Evolutionary conservation across 2,329 filamentous ascomycete genomes (phyloP), one percentile per base, ranked within the genome.

Genomic region (Monilinia polystroma): DNA sequence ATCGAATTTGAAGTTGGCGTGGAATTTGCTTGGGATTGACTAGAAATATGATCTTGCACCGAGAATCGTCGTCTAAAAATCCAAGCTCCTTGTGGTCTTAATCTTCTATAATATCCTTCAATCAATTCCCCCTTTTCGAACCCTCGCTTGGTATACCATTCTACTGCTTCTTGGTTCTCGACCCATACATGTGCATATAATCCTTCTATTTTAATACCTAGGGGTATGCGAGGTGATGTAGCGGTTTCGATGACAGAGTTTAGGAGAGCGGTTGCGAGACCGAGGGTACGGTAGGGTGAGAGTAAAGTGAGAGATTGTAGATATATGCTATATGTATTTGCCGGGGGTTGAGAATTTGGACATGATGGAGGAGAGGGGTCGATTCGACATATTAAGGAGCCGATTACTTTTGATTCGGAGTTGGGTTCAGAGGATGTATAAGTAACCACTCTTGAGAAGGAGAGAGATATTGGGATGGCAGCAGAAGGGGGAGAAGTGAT

Each of bases 171-270:
- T 2, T 83, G 81, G 74, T 89, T 89, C 68, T 86, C 82, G 14
- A 87, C 87, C 87, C 87, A 90, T 20, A 90, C 87, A 75, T 90
- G 87, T 5, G 87, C 87, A 70, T 86, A 89, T 20, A 88, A 78
- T 54, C 80, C 80, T 58, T 73, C 73, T 63, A 76, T 80, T 73
- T 63, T 70, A 4, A 73, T 20, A 6, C 70, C 69, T 3, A 58
- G 2, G 2, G 63, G 63, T 20, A 64, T 47, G 26, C 43, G 63
- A 47, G 53, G 12, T 20, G 51, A 49, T 51, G 63, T 65, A 32
- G 63, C 63, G 14, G 35, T n/a, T 35, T 43, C 32, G 20, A 77
- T 73, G 5, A 77, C 70, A 20, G 71, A 68, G 10, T 74, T 81
- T 20, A 90, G 77, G 0, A 86, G 81, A 32, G 84, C 82, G n/a